These are phyloP conservation scores for Jacaranda copaia DNA, from an alignment of 257 asterid species.

Conservation along the genomic window DNA sequence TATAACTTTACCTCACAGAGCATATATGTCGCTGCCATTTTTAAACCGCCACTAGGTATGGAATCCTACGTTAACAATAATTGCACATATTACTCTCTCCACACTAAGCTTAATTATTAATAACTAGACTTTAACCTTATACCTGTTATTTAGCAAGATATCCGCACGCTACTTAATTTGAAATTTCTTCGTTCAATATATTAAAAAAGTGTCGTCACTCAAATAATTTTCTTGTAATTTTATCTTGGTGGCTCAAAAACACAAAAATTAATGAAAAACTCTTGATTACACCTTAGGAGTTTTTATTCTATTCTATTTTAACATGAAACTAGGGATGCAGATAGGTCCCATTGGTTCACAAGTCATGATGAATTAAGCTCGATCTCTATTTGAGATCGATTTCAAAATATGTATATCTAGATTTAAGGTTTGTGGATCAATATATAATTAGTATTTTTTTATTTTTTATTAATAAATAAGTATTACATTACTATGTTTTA, in stretches of 20 bases:
- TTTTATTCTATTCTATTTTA: neutral
- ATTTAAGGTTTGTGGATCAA: too few relatives aligned
- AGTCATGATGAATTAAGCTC: too few relatives aligned
- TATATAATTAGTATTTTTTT: too few relatives aligned
- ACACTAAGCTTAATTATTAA: constrained; percentile 22
- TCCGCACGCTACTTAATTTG: constrained; percentile 13
- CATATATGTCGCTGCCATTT: neutral
- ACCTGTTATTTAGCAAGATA: constrained; percentile 31
- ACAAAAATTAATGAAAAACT: neutral
- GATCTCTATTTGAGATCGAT: too few relatives aligned
- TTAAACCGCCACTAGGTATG: constrained; percentile 35
- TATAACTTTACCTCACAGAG: too few relatives aligned
- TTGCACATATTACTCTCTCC: constrained; percentile 28
- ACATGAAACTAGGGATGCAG: too few relatives aligned
- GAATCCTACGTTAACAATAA: neutral
- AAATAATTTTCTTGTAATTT: neutral
- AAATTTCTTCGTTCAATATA: neutral
- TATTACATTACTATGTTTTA: too few relatives aligned
- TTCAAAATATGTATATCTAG: too few relatives aligned
- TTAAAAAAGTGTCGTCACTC: too few relatives aligned
- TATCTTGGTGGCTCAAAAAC: neutral
- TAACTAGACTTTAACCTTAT: constrained; percentile 13
- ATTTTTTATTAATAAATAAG: too few relatives aligned
- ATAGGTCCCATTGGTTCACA: too few relatives aligned
- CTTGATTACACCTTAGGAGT: neutral